These are phyloP conservation scores for Macrolepiota dolichaula DNA, from an alignment of 768 basidiomycete genomes.

Conservation along the genomic window DNA sequence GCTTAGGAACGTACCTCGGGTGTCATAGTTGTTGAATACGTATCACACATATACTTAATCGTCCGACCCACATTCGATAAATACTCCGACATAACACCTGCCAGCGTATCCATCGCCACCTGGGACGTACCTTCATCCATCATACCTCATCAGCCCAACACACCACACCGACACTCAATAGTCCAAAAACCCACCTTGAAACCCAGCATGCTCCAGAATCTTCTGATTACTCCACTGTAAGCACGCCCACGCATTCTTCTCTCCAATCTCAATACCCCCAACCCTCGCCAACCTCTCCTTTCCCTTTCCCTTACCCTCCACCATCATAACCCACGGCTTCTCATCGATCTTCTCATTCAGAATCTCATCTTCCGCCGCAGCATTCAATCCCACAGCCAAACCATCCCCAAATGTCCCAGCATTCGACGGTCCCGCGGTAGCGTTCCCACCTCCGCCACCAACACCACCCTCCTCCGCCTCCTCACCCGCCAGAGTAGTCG, in stretches of 20 bases:
- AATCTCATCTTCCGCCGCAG: slow-evolving; percentile 31
- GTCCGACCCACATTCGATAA: slow-evolving; percentile 84
- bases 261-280: slow-evolving; percentile 53
- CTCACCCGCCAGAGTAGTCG: slow-evolving; percentile 26
- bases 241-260: slow-evolving; percentile 58
- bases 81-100: slow-evolving; percentile 77
- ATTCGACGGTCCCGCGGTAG: slow-evolving; percentile 6
- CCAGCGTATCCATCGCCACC: slow-evolving; percentile 71
- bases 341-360: slow-evolving; percentile 54
- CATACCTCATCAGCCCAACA: not conserved
- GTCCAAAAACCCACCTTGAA: slow-evolving; percentile 66
- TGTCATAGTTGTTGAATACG: slow-evolving; percentile 75
- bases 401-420: slow-evolving; percentile 15
- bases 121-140: slow-evolving; percentile 62
- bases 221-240: slow-evolving; percentile 70
- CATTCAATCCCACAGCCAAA: slow-evolving; percentile 18
- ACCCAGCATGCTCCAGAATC: slow-evolving; percentile 86
- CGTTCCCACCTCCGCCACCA: slow-evolving; percentile 17
- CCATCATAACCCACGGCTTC: slow-evolving; percentile 46
- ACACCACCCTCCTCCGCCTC: slow-evolving; percentile 33
- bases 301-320: slow-evolving; percentile 21
- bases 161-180: not conserved
- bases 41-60: slow-evolving; percentile 78
- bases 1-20: slow-evolving; percentile 58
- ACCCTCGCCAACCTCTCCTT: slow-evolving; percentile 10